phyloP scores from a whole-genome alignment of 1,284 basidiomycete species.

The Pseudozyma thailandica region DNA sequence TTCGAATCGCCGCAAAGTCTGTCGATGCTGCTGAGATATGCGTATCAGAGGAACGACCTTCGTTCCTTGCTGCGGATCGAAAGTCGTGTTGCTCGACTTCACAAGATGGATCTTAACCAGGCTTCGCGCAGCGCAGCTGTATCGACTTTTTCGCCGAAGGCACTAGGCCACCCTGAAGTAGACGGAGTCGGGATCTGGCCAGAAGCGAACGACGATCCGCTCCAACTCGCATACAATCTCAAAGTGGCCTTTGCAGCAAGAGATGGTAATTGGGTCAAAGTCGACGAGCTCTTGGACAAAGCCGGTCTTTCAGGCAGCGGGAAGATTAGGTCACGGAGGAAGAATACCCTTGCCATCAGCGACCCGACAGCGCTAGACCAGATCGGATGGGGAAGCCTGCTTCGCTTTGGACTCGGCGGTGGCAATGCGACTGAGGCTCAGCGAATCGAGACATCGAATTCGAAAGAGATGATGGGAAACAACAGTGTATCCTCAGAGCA shows the following conservation, averaged over 20 bases:
- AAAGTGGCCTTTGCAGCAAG: slow-evolving; percentile 29
- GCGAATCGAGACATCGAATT: background rate
- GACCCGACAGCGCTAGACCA: slow-evolving; percentile 3
- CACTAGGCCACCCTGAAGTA: background rate
- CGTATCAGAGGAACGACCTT: slow-evolving; percentile 23
- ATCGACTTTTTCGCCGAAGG: background rate
- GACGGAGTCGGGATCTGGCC: slow-evolving; percentile 33
- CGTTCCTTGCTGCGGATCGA: slow-evolving; percentile 30
- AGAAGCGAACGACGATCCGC: slow-evolving; percentile 17
- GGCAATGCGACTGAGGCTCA: background rate
- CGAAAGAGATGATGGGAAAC: background rate
- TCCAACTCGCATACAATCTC: slow-evolving; percentile 26
- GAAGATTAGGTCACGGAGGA: background rate
- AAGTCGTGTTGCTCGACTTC: slow-evolving; percentile 10
- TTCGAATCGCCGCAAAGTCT: slow-evolving; percentile 23
- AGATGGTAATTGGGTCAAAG: slow-evolving; percentile 24
- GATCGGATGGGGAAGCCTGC: slow-evolving; percentile 30
- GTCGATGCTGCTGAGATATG: slow-evolving; percentile 20
- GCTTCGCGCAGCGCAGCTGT: background rate
- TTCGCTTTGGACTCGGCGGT: slow-evolving; percentile 23
- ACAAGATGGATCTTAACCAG: background rate
- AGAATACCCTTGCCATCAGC: background rate
- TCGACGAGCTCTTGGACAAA: slow-evolving; percentile 24
- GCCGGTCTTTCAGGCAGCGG: background rate
- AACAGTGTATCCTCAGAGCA: background rate